Percentiles rank a stretch among this genome's conserved stretches.
phyloP scores from a whole-genome alignment of 78 protist species.

The Mantamonas sphyraenae region DNA sequence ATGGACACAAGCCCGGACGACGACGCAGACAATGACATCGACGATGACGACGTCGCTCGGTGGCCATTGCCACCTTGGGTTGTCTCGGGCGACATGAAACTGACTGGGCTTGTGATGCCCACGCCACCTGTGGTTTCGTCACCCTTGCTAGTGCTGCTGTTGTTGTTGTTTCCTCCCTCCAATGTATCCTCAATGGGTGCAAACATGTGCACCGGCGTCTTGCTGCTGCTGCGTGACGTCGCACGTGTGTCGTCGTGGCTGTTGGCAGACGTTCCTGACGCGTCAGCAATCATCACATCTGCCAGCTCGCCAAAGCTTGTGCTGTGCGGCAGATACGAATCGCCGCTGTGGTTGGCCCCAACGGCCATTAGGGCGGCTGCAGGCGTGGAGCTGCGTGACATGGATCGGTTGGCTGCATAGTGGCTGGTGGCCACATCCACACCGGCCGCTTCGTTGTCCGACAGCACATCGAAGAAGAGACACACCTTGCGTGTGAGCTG shows the following conservation, averaged over 20 bases:
- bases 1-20: not conserved
- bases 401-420: not conserved
- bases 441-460: not conserved
- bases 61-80: not conserved
- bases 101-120: too few species aligned
- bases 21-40: not conserved
- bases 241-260: too few species aligned
- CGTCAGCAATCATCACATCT: not conserved
- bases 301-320: not conserved
- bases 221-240: too few species aligned
- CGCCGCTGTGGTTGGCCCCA: not conserved
- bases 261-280: not conserved
- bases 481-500: too few species aligned
- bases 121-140: too few species aligned
- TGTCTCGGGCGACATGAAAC: too few species aligned
- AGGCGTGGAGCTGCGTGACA: not conserved
- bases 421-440: not conserved
- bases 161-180: too few species aligned
- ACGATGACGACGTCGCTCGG: not conserved
- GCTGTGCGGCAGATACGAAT: not conserved
- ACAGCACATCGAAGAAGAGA: not conserved
- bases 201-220: too few species aligned
- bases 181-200: too few species aligned
- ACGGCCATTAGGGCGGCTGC: not conserved
- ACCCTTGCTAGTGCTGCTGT: too few species aligned